phyloP scores from a whole-genome alignment of 192 early-diverging fungal genomes.

The Coemansia sp. region DNA sequence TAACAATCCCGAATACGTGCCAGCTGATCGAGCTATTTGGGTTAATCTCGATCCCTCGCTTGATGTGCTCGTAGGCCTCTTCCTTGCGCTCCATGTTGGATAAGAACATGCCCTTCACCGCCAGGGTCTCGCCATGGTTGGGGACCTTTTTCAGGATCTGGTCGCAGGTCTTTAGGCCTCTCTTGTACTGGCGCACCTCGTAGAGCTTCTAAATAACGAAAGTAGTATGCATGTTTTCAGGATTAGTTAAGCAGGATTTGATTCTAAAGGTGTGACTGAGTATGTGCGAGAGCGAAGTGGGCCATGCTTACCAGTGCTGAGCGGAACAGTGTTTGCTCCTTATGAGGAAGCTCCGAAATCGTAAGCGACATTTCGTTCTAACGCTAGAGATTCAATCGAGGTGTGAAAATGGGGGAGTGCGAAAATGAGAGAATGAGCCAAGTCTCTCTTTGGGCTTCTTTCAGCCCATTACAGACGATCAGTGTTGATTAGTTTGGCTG shows the following conservation, averaged over 20 bases:
- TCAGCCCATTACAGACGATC: neutral
- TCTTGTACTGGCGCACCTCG: constrained; percentile 95
- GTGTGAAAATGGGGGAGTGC: neutral
- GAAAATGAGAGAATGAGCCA: neutral
- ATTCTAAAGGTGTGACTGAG: neutral
- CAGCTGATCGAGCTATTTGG: constrained; percentile 90
- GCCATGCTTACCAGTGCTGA: constrained; percentile 45
- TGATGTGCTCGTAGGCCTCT: constrained; percentile 86
- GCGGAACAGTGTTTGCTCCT: constrained; percentile 55
- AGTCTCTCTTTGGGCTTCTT: neutral
- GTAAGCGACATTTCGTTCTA: constrained; percentile 40
- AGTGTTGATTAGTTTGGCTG: neutral
- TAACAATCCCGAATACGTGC: constrained; percentile 95
- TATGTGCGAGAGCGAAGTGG: neutral
- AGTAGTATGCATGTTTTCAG: neutral
- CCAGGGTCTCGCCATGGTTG: constrained; percentile 94
- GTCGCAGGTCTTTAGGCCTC: constrained; percentile 87
- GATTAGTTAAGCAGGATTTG: neutral
- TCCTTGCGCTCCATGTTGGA: constrained; percentile 89
- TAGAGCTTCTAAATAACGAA: constrained; percentile 76
- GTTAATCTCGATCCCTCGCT: constrained; percentile 81
- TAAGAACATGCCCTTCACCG: constrained; percentile 94
- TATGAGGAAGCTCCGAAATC: constrained; percentile 52
- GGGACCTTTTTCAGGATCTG: constrained; percentile 93
- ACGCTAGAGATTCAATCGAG: neutral